These are phyloP conservation scores for Lomentospora prolificans DNA, from an alignment of 2,329 filamentous ascomycete species.

Conservation along the genomic window DNA sequence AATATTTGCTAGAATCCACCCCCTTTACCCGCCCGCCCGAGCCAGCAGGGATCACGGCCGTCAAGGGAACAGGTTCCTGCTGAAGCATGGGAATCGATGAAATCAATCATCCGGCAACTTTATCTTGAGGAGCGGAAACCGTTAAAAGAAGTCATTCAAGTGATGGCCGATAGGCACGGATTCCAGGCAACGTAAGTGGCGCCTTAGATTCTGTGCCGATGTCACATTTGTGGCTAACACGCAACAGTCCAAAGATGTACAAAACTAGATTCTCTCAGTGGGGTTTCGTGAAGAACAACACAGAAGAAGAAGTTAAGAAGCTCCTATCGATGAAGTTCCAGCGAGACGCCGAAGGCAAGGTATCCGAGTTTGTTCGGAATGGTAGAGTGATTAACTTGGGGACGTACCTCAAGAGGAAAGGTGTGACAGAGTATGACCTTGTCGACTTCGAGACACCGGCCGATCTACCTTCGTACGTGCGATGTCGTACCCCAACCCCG, in stretches of 20 bases:
- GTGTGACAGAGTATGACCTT: constrained; percentile 42
- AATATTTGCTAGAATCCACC: constrained; percentile 3
- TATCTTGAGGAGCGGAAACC: constrained; percentile 40
- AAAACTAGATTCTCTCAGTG: constrained; percentile 46
- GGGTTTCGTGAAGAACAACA: constrained; percentile 46
- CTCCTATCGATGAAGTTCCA: constrained; percentile 42
- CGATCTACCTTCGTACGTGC: constrained; percentile 31
- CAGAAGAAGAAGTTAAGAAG: constrained; percentile 40
- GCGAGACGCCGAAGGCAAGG: constrained; percentile 41
- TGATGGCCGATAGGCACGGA: constrained; percentile 37
- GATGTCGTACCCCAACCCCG: constrained; percentile 34
- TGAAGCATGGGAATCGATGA: constrained; percentile 38
- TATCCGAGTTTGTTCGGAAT: constrained; percentile 42
- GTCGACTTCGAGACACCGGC: constrained; percentile 33
- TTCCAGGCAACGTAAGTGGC: constrained; percentile 42
- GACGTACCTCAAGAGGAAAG: constrained; percentile 42
- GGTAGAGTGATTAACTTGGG: constrained; percentile 41
- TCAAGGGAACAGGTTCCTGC: constrained; percentile 33
- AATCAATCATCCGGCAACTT: constrained; percentile 32
- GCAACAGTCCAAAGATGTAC: constrained; percentile 40
- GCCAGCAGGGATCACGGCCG: constrained; percentile 5
- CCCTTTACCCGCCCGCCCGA: constrained; percentile 7
- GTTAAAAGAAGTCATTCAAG: constrained; percentile 41
- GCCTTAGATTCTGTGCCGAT: neutral
- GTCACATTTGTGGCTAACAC: constrained; percentile 11